Base-by-base conservation (phyloP, 441 rosid species). In the Eutrema salsugineum region DNA sequence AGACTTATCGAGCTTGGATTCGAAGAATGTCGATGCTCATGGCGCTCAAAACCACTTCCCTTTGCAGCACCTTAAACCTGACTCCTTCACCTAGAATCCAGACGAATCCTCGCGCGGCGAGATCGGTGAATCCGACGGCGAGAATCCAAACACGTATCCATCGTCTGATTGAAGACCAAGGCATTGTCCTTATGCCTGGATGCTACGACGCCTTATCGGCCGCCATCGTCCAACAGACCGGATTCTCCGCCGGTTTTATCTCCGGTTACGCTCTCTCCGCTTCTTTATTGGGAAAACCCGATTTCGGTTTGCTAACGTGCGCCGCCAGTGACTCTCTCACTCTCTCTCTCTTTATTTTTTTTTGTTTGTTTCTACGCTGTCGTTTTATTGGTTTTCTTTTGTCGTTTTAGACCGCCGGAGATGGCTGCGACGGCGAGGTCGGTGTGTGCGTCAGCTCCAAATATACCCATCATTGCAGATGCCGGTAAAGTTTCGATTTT, bases 121-220 rank as follows among this genome's bases (percentile, higher is more conserved):
- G 63, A 30, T 54, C 8, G 63, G 40, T 69, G 2, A 69, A 71
- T 66, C 80, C 60, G 2, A 72, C 76, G 47, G 80, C 78, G 17
- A 63, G 75, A 55, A 81, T 62, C 79, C 77, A 54, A 65, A 77
- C 82, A 53, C 79, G 83, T 27, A 58, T 81, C 4, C 82, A 79
- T 63, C 79, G 79, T 50, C 30, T 77, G 50, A 79, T 83, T 12
- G 78, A 84, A 76, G 78, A 84, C n/a, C 70, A 81, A 56, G 83
- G 82, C 38, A 67, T 78, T 8, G 79, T 80, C 22, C 72, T 81
- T 8, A 69, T 81, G 83, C 85, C 83, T 1, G 81, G 87, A n/a
- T 79, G 85, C 73, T 79, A 81, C 68, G 87, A 84, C 53, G 81
- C 83, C 6, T 78, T 78, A 20, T 81, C 85, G 33, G 82, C 85